Base-by-base conservation (phyloP, 257 asterid species). In the Solanum paucissectum region DNA sequence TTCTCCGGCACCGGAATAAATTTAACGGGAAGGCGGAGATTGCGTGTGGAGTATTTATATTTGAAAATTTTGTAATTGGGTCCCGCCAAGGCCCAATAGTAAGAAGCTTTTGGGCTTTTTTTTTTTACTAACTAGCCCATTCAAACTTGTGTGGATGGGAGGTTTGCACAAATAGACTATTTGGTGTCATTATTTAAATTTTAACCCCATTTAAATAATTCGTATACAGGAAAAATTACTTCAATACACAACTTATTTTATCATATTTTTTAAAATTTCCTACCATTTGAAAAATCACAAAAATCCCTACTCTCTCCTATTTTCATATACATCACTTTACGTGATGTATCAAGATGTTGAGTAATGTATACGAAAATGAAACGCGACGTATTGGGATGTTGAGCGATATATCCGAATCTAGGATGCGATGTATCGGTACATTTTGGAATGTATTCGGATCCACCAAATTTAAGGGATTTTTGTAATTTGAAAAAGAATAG, bases 211-310 rank as follows among this genome's bases (percentile, higher is more conserved):
- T 68, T 27, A 10, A n/a, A 10, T 58, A 7, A 58, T 20, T 21
- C 0, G 5, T 20, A 58, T 7, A 46, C 2, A 29, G 32, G 32
- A 29, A 29, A 29, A 29, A 29, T 29, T 29, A 46, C 6, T 5
- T 49, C 5, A 49, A 46, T 4, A 13, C 1, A 49, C 21, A 49
- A 14, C 21, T 14, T 49, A 49, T 49, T 49, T 49, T 49, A 49
- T 0, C 58, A 16, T 49, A 5, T 49, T 49, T 1, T 49, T 14
- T 1, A 49, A 49, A 14, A 0, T 0, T 0, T 5, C 2, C 58
- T 2, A 49, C 0, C 58, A 49, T 49, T 49, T 49, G 8, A 49
- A 14, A 49, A 49, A 14, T 5, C 0, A 5, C 7, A 2, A 2
- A 46, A 46, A 46, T 0, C 0, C 5, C 2, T 46, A 46, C 7